phyloP scores from a whole-genome alignment of 2,329 filamentous ascomycete genomes.

The Trichoderma pleuroti region DNA sequence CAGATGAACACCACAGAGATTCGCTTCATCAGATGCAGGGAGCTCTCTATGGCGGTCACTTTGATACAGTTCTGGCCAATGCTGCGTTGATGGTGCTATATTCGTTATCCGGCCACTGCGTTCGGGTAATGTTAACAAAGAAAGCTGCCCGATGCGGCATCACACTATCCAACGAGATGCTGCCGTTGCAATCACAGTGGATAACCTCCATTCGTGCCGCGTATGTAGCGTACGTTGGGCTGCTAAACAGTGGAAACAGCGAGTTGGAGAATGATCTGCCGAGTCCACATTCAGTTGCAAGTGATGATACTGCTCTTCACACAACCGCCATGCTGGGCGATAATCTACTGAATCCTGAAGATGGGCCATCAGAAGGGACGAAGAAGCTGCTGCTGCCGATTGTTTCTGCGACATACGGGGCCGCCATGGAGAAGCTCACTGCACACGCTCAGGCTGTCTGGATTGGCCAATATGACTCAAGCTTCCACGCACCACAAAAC shows the following conservation, averaged over 20 bases:
- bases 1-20: background rate
- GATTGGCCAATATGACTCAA: background rate
- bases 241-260: background rate
- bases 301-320: background rate
- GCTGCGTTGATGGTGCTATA: constrained; percentile 12
- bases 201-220: constrained; percentile 12
- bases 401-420: constrained; percentile 1
- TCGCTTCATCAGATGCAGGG: constrained; percentile 6
- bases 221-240: background rate
- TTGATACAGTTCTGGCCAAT: constrained; percentile 2
- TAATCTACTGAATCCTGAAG: background rate
- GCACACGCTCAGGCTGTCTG: background rate
- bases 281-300: background rate
- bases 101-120: background rate
- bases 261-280: background rate
- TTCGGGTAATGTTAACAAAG: constrained; percentile 1
- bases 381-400: background rate
- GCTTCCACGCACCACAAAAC: background rate
- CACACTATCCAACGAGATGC: background rate
- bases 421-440: background rate
- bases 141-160: background rate
- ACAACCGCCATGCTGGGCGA: background rate
- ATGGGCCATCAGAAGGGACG: constrained; percentile 9
- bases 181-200: constrained; percentile 11
- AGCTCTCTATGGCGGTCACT: background rate